Evolutionary conservation across 2,329 filamentous ascomycete species (phyloP).

Genomic region (Cladorrhinum sp.): DNA sequence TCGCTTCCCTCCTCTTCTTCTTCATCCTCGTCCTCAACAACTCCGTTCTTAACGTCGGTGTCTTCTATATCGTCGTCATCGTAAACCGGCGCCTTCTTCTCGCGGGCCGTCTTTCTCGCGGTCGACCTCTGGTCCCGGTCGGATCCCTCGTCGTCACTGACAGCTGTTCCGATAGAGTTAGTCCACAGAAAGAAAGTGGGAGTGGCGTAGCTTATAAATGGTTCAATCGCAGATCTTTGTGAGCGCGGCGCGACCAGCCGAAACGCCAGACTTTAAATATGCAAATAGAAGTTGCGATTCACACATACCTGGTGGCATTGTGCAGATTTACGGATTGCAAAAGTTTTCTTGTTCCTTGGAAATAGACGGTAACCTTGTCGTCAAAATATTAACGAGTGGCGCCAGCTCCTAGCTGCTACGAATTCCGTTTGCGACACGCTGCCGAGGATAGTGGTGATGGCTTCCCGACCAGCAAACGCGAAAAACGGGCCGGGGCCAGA

Average conservation of each 20-base stretch:
- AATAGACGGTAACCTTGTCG: background rate
- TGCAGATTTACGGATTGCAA: background rate
- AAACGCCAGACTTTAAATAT: background rate
- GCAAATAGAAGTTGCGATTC: background rate
- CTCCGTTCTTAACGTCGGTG: constrained; percentile 21
- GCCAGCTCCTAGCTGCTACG: too few relatives aligned
- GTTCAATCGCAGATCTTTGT: background rate
- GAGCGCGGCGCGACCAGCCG: constrained; percentile 16
- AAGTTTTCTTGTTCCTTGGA: background rate
- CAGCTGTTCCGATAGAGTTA: constrained; percentile 30
- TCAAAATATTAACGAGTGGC: background rate
- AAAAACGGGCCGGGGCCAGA: background rate
- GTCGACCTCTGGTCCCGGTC: constrained; percentile 22
- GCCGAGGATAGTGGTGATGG: background rate
- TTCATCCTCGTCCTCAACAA: constrained; percentile 21
- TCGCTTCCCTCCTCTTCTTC: constrained; percentile 30
- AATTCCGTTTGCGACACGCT: background rate
- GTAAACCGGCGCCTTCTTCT: constrained; percentile 14
- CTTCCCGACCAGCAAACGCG: background rate
- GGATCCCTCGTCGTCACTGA: constrained; percentile 41
- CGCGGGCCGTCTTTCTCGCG: constrained; percentile 11
- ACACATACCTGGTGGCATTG: constrained; percentile 28
- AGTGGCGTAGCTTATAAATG: background rate
- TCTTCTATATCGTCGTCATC: constrained; percentile 27
- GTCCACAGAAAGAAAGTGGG: background rate